Evolutionary conservation across 176 grass and related monocot genomes (phyloP).

Genomic region (Oryza meridionalis): DNA sequence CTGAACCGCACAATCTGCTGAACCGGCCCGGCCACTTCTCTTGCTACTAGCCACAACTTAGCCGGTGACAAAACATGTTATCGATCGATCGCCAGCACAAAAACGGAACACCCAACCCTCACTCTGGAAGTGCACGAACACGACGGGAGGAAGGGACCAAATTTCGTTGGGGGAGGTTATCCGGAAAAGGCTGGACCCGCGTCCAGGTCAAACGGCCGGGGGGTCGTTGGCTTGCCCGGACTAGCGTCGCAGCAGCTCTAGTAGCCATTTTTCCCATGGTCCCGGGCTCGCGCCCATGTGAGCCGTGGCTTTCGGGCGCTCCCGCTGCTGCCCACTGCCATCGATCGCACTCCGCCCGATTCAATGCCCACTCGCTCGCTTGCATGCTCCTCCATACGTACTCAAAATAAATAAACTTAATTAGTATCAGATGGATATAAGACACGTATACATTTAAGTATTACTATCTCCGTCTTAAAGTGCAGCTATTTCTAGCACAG

Average conservation of each 20-base stretch:
- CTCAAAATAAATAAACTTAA: too few species aligned
- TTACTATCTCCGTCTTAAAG: too few species aligned
- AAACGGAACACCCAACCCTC: not conserved
- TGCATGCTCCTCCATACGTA: too few species aligned
- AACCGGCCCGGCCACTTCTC: not conserved
- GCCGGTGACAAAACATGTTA: not conserved
- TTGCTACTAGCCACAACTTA: not conserved
- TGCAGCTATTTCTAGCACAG: too few species aligned
- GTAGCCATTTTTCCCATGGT: not conserved
- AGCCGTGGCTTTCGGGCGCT: constrained; percentile 26
- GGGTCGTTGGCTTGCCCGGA: constrained; percentile 40
- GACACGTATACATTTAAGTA: too few species aligned
- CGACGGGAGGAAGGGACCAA: not conserved
- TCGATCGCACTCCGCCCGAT: constrained; percentile 13
- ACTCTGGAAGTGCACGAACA: not conserved
- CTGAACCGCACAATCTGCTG: not conserved
- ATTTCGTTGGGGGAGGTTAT: not conserved
- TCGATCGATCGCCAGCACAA: not conserved
- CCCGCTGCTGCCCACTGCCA: constrained; percentile 22
- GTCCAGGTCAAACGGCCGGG: not conserved
- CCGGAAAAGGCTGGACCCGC: not conserved
- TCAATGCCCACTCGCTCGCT: not conserved
- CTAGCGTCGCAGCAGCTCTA: not conserved
- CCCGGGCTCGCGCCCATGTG: constrained; percentile 32
- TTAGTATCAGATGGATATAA: too few species aligned